These are phyloP conservation scores for Fallopia convolvulus DNA, from an alignment of 148 eudicot species.

Conservation along the genomic window DNA sequence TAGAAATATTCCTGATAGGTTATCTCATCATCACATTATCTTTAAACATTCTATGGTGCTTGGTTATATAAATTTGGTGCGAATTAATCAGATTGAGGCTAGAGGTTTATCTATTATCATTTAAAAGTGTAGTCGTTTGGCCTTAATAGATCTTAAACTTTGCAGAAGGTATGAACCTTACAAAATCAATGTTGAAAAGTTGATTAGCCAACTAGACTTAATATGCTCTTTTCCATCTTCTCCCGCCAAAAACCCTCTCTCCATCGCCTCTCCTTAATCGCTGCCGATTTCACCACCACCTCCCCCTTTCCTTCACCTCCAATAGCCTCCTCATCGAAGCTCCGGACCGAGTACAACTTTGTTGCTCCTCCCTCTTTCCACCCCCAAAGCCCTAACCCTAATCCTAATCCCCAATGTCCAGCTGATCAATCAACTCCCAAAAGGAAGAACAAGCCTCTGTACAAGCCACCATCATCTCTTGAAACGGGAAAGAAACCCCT, in stretches of 20 bases:
- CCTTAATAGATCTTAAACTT: too few relatives aligned
- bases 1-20: too few relatives aligned
- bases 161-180: too few relatives aligned
- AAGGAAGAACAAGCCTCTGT: constrained; percentile 41
- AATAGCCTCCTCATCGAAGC: constrained; percentile 26
- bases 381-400: constrained; percentile 17
- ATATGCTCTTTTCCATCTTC: constrained; percentile 21
- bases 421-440: constrained; percentile 1
- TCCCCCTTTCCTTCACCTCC: constrained; percentile 13
- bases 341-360: constrained; percentile 44
- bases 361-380: constrained; percentile 22
- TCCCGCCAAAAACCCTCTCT: constrained; percentile 37
- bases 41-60: too few relatives aligned
- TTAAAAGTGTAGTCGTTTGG: too few relatives aligned
- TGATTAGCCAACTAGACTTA: background rate
- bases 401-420: constrained; percentile 6
- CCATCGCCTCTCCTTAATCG: constrained; percentile 20
- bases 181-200: too few relatives aligned
- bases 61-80: too few relatives aligned
- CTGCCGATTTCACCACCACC: constrained; percentile 3
- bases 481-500: constrained; percentile 32
- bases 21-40: too few relatives aligned
- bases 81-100: too few relatives aligned
- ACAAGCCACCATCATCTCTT: constrained; percentile 78
- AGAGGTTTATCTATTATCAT: too few relatives aligned